These are phyloP conservation scores for Tricladium varicosporioides DNA, from an alignment of 2,329 filamentous ascomycete genomes.

Conservation along the genomic window DNA sequence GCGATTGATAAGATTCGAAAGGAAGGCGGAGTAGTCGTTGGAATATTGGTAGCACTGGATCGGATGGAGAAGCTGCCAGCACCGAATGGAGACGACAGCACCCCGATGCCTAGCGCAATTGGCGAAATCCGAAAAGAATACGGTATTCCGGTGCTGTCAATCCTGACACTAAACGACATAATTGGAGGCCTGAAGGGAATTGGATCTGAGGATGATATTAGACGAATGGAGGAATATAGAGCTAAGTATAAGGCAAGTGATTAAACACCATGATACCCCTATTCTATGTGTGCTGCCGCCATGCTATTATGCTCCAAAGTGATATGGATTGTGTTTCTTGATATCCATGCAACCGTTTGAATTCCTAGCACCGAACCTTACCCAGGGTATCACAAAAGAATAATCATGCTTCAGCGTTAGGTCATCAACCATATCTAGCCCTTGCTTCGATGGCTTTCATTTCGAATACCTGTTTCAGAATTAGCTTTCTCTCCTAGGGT, in stretches of 20 bases:
- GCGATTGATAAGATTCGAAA: slow-evolving; percentile 84
- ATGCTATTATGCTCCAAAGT: background rate
- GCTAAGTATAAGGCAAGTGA: slow-evolving; percentile 61
- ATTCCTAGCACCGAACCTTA: background rate
- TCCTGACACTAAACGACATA: slow-evolving; percentile 82
- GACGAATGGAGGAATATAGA: slow-evolving; percentile 72
- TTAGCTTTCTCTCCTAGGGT: background rate
- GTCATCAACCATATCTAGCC: slow-evolving; percentile 28
- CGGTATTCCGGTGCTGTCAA: slow-evolving; percentile 77
- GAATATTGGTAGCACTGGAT: slow-evolving; percentile 86
- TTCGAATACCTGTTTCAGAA: slow-evolving; percentile 24
- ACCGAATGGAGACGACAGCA: slow-evolving; percentile 49
- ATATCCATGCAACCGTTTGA: slow-evolving; percentile 1
- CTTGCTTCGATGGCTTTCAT: slow-evolving; percentile 29
- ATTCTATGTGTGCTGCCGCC: background rate
- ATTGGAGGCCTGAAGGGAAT: slow-evolving; percentile 64
- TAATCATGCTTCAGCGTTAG: background rate
- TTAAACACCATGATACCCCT: slow-evolving; percentile 23
- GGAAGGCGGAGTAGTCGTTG: slow-evolving; percentile 81
- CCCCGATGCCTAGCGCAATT: slow-evolving; percentile 75
- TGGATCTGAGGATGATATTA: slow-evolving; percentile 60
- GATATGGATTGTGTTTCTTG: background rate
- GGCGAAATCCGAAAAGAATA: slow-evolving; percentile 82
- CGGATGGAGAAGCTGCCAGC: slow-evolving; percentile 77
- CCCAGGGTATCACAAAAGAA: slow-evolving; percentile 23